These are phyloP conservation scores for Apiotrichum sp. DNA, from an alignment of 1,284 basidiomycete species.

Conservation along the genomic window DNA sequence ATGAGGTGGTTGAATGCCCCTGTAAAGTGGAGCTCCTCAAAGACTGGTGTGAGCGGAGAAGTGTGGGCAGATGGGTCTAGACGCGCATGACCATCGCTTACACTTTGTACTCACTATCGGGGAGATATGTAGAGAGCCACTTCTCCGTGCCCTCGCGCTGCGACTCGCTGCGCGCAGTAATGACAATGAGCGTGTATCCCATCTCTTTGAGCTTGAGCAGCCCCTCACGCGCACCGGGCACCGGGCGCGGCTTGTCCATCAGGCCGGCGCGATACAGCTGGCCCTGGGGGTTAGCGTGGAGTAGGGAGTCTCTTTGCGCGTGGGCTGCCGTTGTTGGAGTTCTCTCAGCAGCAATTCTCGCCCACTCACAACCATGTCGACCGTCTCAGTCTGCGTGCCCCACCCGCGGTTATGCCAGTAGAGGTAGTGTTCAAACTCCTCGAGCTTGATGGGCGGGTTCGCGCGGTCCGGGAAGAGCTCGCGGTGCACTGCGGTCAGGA, in stretches of 20 bases:
- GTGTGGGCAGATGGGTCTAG: no score
- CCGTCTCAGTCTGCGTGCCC: constrained; percentile 55
- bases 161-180: constrained; percentile 63
- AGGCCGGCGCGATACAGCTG: constrained; percentile 35
- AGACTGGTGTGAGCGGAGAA: constrained; percentile 45
- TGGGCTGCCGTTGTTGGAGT: no score
- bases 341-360: background rate
- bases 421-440: constrained; percentile 59
- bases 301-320: no score
- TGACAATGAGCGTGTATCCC: constrained; percentile 61
- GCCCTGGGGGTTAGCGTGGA: no score
- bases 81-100: background rate
- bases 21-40: constrained; percentile 66
- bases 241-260: constrained; percentile 49
- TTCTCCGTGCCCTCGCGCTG: constrained; percentile 58
- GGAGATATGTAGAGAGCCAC: constrained; percentile 63
- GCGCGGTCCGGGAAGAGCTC: constrained; percentile 53
- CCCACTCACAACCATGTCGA: constrained; percentile 37
- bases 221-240: constrained; percentile 62
- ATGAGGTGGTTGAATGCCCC: constrained; percentile 57
- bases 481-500: constrained; percentile 58
- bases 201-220: constrained; percentile 55
- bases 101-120: constrained; percentile 49
- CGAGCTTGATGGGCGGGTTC: constrained; percentile 48
- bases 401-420: constrained; percentile 65